These are phyloP conservation scores for Lipomyces yamanashiensis DNA, from an alignment of 805 yeast species.

Conservation along the genomic window DNA sequence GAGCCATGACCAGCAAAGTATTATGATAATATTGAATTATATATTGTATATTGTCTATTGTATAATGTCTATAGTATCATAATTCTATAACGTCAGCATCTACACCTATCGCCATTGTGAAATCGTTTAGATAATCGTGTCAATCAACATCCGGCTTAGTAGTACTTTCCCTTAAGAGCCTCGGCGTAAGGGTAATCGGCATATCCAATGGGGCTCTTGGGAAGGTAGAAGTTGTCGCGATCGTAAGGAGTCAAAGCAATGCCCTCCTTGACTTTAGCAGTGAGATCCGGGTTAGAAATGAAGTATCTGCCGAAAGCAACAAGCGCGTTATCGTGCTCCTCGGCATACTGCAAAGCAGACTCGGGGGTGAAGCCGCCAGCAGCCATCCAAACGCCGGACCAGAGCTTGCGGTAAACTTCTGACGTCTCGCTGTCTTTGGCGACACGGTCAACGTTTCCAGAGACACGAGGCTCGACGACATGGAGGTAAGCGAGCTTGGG, in stretches of 20 bases:
- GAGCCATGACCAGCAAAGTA: too few relatives aligned
- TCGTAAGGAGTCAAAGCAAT: slow-evolving; percentile 52
- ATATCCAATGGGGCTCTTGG: slow-evolving; percentile 23
- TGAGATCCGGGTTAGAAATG: slow-evolving; percentile 62
- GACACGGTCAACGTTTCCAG: slow-evolving; percentile 35
- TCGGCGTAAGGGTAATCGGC: slow-evolving; percentile 17
- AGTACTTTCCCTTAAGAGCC: slow-evolving; percentile 22
- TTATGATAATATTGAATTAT: too few relatives aligned
- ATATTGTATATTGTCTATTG: too few relatives aligned
- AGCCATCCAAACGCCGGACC: slow-evolving; percentile 35
- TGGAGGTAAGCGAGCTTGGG: slow-evolving; percentile 50
- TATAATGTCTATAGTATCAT: too few relatives aligned
- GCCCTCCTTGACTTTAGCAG: slow-evolving; percentile 51
- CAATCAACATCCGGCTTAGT: background rate
- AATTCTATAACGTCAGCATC: slow-evolving; percentile 41
- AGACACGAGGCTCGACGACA: slow-evolving; percentile 54
- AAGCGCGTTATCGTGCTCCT: slow-evolving; percentile 29
- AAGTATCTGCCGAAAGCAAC: slow-evolving; percentile 56
- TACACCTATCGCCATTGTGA: slow-evolving; percentile 52
- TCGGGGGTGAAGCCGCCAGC: slow-evolving; percentile 38
- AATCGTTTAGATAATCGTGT: too few relatives aligned
- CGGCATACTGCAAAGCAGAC: slow-evolving; percentile 25
- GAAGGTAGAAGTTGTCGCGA: slow-evolving; percentile 54
- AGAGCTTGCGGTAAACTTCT: slow-evolving; percentile 15
- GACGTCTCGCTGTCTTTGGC: slow-evolving; percentile 12